Evolutionary conservation across 352 stramenopile genomes (phyloP), one percentile per base, ranked within the genome.

Genomic region (Pythium plurisporium): DNA sequence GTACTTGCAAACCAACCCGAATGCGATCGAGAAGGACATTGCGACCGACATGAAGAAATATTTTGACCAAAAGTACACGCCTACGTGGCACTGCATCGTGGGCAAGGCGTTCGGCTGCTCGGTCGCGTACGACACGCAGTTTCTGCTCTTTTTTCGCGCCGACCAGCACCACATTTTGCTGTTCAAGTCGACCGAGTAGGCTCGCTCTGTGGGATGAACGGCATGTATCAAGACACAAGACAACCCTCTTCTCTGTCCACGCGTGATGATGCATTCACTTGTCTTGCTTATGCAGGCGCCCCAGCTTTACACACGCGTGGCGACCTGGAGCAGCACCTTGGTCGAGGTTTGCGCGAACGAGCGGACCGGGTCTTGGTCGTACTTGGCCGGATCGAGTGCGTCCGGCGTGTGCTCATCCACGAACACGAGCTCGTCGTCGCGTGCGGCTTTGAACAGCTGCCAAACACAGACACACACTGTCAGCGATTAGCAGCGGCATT

Each of bases 11-110:
- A 49, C 62, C 25, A 81, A 66, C 5, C 64, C 67, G 23, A 69
- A 62, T 20, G 68, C 68, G n/a, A 91, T 91, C 29, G 74, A 91
- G 56, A 91, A 98, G 76, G 96, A 99, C 70, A 97, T 99, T 61
- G 95, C 96, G 29, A 97, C 96, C 25, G 98, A 98, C 65, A 98
- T 99, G 72, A 99, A 99, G 72, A 99, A 99, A 72, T 96, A 98
- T 74, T 99, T 99, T 68, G 96, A 99, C 74, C 97, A 98, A 69
- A 97, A 96, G 62, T 91, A 96, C 70, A 85, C 81, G 33, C 88
- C 86, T 22, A 98, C 91, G 31, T 98, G 92, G 91, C 94, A 98
- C 69, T 97, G 94, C 61, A 98, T 98, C 74, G 85, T 94, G 6
- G 86, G 88, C 46, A 89, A 90, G 64, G 82, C 81, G 50, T 96